A percentile compares a stretch with the other conserved stretches of the same genome.
Evolutionary conservation across 257 asterid genomes (phyloP).

Genomic region (Prunella vulgaris): DNA sequence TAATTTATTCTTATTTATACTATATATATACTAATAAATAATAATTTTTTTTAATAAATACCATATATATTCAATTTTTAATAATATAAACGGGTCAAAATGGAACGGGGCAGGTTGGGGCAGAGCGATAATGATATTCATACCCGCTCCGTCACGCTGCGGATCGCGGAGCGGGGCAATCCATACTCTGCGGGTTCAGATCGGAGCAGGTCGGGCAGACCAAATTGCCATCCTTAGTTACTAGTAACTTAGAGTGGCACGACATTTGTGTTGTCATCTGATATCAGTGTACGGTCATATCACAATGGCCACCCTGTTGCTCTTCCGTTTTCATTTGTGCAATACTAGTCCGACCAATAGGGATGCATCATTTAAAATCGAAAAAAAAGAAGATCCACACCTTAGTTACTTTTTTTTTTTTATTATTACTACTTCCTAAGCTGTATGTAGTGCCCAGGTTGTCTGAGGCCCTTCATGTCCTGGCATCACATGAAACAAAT

Average conservation of each 20-base stretch:
- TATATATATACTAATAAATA: no score
- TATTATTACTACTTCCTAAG: neutral
- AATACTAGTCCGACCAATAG: neutral
- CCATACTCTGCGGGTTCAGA: no score
- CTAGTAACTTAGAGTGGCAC: neutral
- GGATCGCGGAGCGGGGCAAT: no score
- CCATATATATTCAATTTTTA: no score
- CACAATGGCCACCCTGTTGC: neutral
- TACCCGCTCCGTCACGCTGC: no score
- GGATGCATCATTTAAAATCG: neutral
- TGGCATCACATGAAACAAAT: slow-evolving; percentile 11
- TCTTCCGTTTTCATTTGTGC: neutral
- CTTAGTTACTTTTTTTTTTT: neutral
- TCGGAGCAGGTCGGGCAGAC: no score
- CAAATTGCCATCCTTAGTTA: no score
- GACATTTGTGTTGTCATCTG: neutral
- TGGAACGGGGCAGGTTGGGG: no score
- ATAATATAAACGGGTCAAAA: no score
- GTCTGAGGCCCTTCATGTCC: slow-evolving; percentile 24
- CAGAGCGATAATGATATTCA: no score
- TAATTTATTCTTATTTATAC: no score
- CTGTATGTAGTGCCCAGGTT: slow-evolving; percentile 3
- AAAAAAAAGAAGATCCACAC: neutral
- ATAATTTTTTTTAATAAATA: no score
- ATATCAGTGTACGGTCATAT: neutral